phyloP scores from a whole-genome alignment of 2,329 filamentous ascomycete species.

The Parastagonospora nodorum region DNA sequence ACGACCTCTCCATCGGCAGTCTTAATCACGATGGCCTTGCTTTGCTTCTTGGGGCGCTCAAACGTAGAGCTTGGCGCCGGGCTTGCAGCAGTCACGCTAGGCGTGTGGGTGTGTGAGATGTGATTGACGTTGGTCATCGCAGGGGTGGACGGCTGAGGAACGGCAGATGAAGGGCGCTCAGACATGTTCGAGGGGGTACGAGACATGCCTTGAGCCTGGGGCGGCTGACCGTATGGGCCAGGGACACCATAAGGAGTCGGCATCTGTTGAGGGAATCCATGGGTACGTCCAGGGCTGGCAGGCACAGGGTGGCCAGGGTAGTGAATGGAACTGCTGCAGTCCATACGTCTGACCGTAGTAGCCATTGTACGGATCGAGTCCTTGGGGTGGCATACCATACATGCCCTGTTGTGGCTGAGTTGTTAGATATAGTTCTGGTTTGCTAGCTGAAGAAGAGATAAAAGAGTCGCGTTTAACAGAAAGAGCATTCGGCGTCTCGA shows the following conservation, averaged over 20 bases:
- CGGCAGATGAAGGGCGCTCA: constrained; percentile 66
- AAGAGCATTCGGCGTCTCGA: constrained; percentile 28
- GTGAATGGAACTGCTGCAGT: constrained; percentile 51
- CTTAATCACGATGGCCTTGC: constrained; percentile 81
- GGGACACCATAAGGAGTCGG: constrained; percentile 55
- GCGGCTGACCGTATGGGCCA: constrained; percentile 59
- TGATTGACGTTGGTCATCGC: constrained; percentile 49
- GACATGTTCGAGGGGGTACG: constrained; percentile 63
- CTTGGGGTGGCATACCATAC: constrained; percentile 60
- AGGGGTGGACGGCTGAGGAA: constrained; percentile 65
- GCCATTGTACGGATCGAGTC: constrained; percentile 48
- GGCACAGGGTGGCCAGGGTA: constrained; percentile 44
- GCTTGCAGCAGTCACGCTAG: constrained; percentile 61
- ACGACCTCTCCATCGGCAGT: constrained; percentile 78
- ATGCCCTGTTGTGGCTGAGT: constrained; percentile 67
- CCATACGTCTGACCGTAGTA: constrained; percentile 58
- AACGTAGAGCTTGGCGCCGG: constrained; percentile 67
- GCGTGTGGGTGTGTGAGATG: constrained; percentile 58
- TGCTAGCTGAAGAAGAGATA: constrained; percentile 70
- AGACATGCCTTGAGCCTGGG: constrained; percentile 66
- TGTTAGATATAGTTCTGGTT: constrained; percentile 77
- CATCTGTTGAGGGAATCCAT: constrained; percentile 54
- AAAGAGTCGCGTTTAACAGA: constrained; percentile 53
- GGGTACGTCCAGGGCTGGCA: constrained; percentile 51
- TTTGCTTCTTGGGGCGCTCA: constrained; percentile 68